Evolutionary conservation across 1,284 basidiomycete species (phyloP), one percentile per base, ranked within the genome.

Genomic region (Puccinia hordei): DNA sequence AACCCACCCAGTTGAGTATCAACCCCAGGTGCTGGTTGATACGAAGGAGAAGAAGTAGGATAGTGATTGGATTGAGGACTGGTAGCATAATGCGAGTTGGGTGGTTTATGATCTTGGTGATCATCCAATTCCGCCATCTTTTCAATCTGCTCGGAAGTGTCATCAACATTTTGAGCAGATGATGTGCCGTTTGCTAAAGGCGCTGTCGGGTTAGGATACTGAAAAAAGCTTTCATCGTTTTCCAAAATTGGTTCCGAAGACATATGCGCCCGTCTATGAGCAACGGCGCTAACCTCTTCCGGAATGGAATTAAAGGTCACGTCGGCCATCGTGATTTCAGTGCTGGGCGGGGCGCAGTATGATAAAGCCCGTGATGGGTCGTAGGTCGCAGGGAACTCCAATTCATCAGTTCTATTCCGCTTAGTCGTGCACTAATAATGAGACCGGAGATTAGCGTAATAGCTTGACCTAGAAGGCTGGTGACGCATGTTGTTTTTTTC

Each of bases 1-100:
- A 78, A 78, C 5, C 66, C 76, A 10, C 76, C 76, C 9, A 78
- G 22, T 71, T 78, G 76, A n/a, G 76, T 78, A 57, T 78, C 65
- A 9, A 78, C 61, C 49, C 76, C 66, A 68, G 76, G 76, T 57
- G 24, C 49, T 30, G 53, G 17, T 22, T 35, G 49, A 41, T 41
- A 53, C 30, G 65, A 71, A 46, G 76, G 66, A 35, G 76, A 71
- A 41, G 76, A 78, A 33, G 63, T 78, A 24, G 49, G 33, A 66
- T 55, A 55, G 15, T 59, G 15, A 22, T 78, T 41, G 15, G 49
- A 71, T 55, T 12, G 53, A 27, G 71, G 71, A 57, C 71, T 73
- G 30, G 49, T n/a, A 41, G 49, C 59, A 30, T 22, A 17, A 35
- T 65, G 75, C 33, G 44, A 53, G 41, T 41, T 55, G 17, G 65